These are phyloP conservation scores for Phytopythium montanum DNA, from an alignment of 352 stramenopile genomes.

Conservation along the genomic window DNA sequence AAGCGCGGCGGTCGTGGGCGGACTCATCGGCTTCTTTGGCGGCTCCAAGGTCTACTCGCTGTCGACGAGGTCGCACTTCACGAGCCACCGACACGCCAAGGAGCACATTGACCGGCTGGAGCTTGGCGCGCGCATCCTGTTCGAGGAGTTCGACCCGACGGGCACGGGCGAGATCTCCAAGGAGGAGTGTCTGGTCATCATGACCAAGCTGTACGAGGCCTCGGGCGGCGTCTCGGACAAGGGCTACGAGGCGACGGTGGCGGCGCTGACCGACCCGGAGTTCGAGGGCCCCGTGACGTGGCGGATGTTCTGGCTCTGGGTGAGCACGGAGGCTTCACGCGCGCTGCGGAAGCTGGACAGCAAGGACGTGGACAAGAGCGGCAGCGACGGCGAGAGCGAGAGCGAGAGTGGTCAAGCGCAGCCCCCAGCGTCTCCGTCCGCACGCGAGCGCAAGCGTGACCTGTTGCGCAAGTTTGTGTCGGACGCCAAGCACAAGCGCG, in stretches of 20 bases:
- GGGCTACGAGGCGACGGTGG: slow-evolving; percentile 55
- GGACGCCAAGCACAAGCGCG: slow-evolving; percentile 28
- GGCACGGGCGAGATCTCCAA: slow-evolving; percentile 64
- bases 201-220: slow-evolving; percentile 72
- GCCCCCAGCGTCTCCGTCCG: not conserved
- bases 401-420: not conserved
- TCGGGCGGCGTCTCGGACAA: slow-evolving; percentile 64
- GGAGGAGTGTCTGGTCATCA: slow-evolving; percentile 64
- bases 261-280: slow-evolving; percentile 48
- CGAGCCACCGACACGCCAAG: slow-evolving; percentile 68
- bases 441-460: slow-evolving; percentile 8
- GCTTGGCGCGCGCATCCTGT: slow-evolving; percentile 74
- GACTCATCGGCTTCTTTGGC: slow-evolving; percentile 82
- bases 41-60: slow-evolving; percentile 72
- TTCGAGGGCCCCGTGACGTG: slow-evolving; percentile 75
- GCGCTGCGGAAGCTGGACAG: slow-evolving; percentile 66
- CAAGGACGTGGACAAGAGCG: slow-evolving; percentile 45
- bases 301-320: slow-evolving; percentile 86
- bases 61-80: slow-evolving; percentile 74
- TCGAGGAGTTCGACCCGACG: slow-evolving; percentile 76
- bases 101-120: slow-evolving; percentile 85
- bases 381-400: slow-evolving; percentile 22
- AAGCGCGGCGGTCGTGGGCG: slow-evolving; percentile 71
- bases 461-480: slow-evolving; percentile 25
- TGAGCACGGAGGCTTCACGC: slow-evolving; percentile 70